Conservation (phyloP, 2,329 filamentous ascomycete genomes). For the Ilyonectria mors-panacis region DNA sequence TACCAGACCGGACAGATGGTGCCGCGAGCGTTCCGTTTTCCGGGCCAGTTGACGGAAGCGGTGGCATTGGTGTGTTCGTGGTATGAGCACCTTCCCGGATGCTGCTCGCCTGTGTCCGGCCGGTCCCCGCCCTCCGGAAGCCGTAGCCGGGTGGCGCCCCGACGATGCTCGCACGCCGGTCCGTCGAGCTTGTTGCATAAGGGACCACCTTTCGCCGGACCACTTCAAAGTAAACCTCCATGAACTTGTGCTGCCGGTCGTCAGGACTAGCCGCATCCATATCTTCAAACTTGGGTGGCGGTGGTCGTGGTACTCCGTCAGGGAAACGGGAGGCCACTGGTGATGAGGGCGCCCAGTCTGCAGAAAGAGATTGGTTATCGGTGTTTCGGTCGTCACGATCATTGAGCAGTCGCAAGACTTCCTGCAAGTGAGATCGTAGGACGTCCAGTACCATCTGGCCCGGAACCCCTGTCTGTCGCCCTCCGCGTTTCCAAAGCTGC, state of each 20-base stretch:
- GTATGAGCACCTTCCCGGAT: constrained; percentile 11
- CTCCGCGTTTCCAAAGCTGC: constrained; percentile 24
- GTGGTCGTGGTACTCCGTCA: constrained; percentile 13
- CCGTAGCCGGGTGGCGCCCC: constrained; percentile 40
- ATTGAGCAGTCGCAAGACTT: constrained; percentile 64
- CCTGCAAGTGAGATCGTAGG: constrained; percentile 65
- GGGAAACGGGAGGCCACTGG: neutral
- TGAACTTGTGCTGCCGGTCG: constrained; percentile 64
- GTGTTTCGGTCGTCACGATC: constrained; percentile 50
- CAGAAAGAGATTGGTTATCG: constrained; percentile 42
- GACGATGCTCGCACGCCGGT: constrained; percentile 45
- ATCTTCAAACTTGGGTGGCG: constrained; percentile 57
- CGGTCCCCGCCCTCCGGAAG: constrained; percentile 42
- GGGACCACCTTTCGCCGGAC: constrained; percentile 59
- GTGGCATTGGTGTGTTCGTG: constrained; percentile 19
- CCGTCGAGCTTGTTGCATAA: constrained; percentile 49
- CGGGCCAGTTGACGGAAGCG: neutral
- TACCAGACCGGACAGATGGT: neutral
- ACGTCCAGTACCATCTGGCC: constrained; percentile 60
- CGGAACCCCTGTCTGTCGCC: constrained; percentile 44
- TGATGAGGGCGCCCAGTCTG: constrained; percentile 37
- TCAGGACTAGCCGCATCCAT: constrained; percentile 64
- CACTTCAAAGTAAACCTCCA: constrained; percentile 66
- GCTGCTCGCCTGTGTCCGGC: constrained; percentile 45
- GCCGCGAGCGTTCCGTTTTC: neutral